Conservation (phyloP, 257 asterid species). For the Forsythia viridissima region DNA sequence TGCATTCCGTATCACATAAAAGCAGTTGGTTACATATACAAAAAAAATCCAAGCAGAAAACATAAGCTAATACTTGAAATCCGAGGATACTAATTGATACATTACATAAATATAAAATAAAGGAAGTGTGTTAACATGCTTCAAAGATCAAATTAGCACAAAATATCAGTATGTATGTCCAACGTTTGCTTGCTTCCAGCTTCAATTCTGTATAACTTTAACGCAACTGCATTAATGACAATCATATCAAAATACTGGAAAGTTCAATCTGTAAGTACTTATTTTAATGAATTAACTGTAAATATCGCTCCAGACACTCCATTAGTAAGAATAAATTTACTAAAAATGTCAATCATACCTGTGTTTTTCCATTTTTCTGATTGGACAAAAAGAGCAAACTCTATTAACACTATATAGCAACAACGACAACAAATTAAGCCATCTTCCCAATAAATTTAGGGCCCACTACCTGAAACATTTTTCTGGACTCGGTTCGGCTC, state of each 20-base stretch:
- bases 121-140: neutral
- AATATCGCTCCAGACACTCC: neutral
- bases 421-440: neutral
- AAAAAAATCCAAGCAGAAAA: neutral
- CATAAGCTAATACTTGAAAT: neutral
- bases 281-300: neutral
- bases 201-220: neutral
- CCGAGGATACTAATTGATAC: neutral
- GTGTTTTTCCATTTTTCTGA: neutral
- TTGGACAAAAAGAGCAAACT: neutral
- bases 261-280: neutral
- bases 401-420: neutral
- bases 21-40: neutral
- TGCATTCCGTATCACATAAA: neutral
- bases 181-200: neutral
- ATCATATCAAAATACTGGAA: neutral
- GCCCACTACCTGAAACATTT: neutral
- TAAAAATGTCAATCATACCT: neutral
- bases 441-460: neutral
- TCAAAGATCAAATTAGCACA: neutral
- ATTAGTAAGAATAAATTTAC: neutral
- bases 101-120: neutral
- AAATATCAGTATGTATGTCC: neutral
- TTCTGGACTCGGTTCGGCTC: neutral
- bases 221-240: neutral